Evolutionary conservation across 257 asterid species (phyloP), one percentile per base, ranked within the genome.

Genomic region (Solanum commersonii): DNA sequence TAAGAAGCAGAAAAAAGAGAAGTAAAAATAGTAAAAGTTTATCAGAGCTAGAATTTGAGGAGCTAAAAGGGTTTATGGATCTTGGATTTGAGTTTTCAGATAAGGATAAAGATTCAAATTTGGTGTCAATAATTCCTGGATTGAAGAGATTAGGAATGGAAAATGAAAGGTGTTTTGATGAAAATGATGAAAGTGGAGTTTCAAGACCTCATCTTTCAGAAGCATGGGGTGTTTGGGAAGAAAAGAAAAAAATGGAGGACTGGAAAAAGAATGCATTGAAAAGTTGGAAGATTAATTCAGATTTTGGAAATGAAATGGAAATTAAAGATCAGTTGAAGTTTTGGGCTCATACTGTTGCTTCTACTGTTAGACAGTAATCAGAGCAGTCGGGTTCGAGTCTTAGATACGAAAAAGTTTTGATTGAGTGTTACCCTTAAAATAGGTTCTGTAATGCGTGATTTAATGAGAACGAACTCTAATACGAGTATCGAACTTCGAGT

Each of bases 331-430:
- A 94, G 89, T 91, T 95, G 59, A 94, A 82, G 85, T 87, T 77
- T 76, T 95, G 98, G 98, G 98, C 98, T 91, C 95, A 94, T 87
- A 38, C 92, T 37, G 98, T 95, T 88, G 98, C 98, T 34, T 93
- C 98, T 34, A 86, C 93, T 83, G 96, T 92, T 0, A 90, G 92
- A 89, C 93, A 87, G 27, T 42, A 23, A 60, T 5, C 8, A 49
- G 59, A 20, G 0, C 0, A 1, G n/a, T 60, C 14, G 65, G 29
- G 6, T 60, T 60, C 7, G 14, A 60, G 3, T 10, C 7, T 8
- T 20, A 5, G 1, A 18, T 56, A 20, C 1, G 4, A 52, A 56
- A 20, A 1, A 6, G 1, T 56, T 56, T 56, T 56, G 0, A 0
- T 20, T 0, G 11, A 56, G 10, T 18, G 10, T 56, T 56, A 3